Base-by-base conservation (phyloP, 176 grass and related monocot genomes). In the Dactylis glomerata region DNA sequence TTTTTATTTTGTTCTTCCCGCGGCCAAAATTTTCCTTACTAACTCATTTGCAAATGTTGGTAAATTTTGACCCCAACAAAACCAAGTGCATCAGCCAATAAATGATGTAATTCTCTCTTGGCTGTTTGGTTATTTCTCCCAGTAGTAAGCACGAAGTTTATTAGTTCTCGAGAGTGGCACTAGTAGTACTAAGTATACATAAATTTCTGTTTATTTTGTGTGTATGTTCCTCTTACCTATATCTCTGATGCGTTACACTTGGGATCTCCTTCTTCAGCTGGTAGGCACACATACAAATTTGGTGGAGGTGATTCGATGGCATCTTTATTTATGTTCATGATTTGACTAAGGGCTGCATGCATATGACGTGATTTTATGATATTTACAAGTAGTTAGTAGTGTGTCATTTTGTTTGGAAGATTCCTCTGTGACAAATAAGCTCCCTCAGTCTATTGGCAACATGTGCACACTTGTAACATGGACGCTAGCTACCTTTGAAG, bases 381-480 rank as follows among this genome's bases (percentile, higher is more conserved):
- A 49, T 11, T 17, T 28, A 28, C 70, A 17, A 64, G 14, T 64
- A 64, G 28, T n/a, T n/a, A n/a, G n/a, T n/a, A n/a, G n/a, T n/a
- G n/a, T 64, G 27, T 31, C 61, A 64, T 45, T 49, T 47, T 8
- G 9, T 47, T 73, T 73, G 70, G 70, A 73, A 49, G 70, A 47
- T 73, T 73, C 42, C 70, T 47, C 9, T 30, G 42, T 49, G 41
- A 47, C 8, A 73, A 49, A 42, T 73, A 73, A 73, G 70, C 24
- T 5, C 41, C 41, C 30, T 73, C 42, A 10, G 70, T 28, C 1
- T 31, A 49, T 73, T 73, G 70, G 70, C 70, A 73, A 16, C 42
- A 49, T 68, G 19, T 73, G 70, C 6, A 73, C 70, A 73, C 70
- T 73, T 73, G 70, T 73, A 49, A 45, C 26, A 73, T 49, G 70